These are phyloP conservation scores for Hypseocharis bilobata DNA, from an alignment of 441 rosid species.

Conservation along the genomic window DNA sequence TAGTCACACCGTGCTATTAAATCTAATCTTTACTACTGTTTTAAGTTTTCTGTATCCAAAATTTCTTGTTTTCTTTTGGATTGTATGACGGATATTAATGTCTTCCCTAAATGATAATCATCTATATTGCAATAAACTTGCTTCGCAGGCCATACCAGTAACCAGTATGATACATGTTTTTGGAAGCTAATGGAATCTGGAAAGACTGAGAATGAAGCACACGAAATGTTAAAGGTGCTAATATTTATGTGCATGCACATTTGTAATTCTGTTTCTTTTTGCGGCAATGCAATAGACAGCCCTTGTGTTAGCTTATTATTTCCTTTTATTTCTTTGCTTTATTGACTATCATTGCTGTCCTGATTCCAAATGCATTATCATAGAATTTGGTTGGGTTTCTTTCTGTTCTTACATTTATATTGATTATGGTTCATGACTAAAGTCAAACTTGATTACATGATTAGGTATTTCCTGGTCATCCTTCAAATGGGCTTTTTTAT, in stretches of 20 bases:
- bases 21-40: not conserved
- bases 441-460: not conserved
- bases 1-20: not conserved
- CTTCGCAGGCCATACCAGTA: not conserved
- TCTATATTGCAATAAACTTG: not conserved
- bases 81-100: not conserved
- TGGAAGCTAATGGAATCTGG: constrained; percentile 66
- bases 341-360: no score
- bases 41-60: not conserved
- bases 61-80: not conserved
- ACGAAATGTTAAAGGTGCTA: constrained; percentile 54
- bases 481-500: not conserved
- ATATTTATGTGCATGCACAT: not conserved
- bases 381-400: no score
- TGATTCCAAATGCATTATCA: no score
- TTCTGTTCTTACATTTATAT: no score
- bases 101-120: not conserved
- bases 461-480: not conserved
- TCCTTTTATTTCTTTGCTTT: no score
- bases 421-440: no score
- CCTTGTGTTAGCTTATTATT: no score
- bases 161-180: constrained; percentile 43
- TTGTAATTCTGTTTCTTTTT: not conserved
- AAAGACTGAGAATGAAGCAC: constrained; percentile 50
- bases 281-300: not conserved